phyloP scores from a whole-genome alignment of 441 rosid genomes.

The Populus hybrid region DNA sequence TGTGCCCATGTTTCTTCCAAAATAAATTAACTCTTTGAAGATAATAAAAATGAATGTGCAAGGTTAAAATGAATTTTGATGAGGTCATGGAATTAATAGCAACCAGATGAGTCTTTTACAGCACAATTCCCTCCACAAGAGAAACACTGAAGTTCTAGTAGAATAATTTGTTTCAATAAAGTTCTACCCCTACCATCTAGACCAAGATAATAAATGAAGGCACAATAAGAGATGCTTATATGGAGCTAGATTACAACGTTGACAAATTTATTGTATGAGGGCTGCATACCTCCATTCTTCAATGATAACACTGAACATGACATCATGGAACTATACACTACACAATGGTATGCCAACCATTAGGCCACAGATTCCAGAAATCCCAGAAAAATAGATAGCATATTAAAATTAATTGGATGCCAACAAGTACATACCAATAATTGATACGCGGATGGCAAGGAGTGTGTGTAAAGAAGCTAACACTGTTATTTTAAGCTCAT shows the following conservation, averaged over 20 bases:
- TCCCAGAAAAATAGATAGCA: background rate
- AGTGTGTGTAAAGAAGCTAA: background rate
- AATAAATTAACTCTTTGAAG: background rate
- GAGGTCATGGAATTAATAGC: background rate
- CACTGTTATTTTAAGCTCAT: background rate
- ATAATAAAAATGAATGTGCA: background rate
- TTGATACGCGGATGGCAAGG: background rate
- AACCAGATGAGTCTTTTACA: background rate
- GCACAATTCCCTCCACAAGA: background rate
- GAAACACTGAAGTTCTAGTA: background rate
- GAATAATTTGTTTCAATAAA: background rate
- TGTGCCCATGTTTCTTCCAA: constrained; percentile 4
- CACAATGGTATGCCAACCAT: background rate
- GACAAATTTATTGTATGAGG: background rate
- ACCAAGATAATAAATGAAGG: background rate
- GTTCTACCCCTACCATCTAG: background rate
- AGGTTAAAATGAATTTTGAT: background rate
- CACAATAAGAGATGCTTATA: background rate
- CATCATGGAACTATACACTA: background rate
- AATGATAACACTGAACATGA: background rate
- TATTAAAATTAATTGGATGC: background rate
- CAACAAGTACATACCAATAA: background rate
- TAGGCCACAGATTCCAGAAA: background rate
- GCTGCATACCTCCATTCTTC: background rate
- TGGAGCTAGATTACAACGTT: background rate